phyloP scores from a whole-genome alignment of 169 alveolate genomes.

The Blepharisma undulans region DNA sequence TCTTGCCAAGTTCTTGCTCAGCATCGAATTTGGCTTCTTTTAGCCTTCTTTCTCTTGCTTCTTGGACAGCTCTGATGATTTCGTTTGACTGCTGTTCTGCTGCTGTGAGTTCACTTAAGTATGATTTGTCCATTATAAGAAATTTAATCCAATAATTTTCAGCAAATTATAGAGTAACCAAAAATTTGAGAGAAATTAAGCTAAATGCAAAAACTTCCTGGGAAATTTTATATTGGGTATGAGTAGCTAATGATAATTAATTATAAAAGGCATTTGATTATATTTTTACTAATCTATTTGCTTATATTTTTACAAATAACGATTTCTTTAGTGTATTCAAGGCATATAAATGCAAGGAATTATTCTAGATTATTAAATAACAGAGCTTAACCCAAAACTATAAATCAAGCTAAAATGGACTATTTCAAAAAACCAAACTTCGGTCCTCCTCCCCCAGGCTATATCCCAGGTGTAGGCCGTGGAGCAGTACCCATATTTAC shows the following conservation, averaged over 20 bases:
- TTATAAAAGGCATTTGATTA: no score
- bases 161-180: background rate
- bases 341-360: no score
- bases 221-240: background rate
- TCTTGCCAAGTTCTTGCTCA: slow-evolving; percentile 32
- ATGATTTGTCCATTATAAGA: slow-evolving; percentile 26
- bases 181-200: background rate
- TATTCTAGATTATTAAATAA: no score
- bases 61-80: slow-evolving; percentile 32
- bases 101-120: background rate
- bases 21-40: slow-evolving; percentile 41
- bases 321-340: no score
- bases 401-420: background rate
- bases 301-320: no score
- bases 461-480: slow-evolving; percentile 96
- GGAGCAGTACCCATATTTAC: slow-evolving; percentile 98
- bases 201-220: no score
- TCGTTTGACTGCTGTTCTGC: slow-evolving; percentile 21
- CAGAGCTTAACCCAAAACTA: background rate
- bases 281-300: no score
- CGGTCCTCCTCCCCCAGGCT: slow-evolving; percentile 97
- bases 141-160: background rate
- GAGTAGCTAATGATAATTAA: no score
- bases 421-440: slow-evolving; percentile 56
- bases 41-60: slow-evolving; percentile 15